Evolutionary conservation across 176 grass and related monocot genomes (phyloP).

Genomic region (Themeda triandra): DNA sequence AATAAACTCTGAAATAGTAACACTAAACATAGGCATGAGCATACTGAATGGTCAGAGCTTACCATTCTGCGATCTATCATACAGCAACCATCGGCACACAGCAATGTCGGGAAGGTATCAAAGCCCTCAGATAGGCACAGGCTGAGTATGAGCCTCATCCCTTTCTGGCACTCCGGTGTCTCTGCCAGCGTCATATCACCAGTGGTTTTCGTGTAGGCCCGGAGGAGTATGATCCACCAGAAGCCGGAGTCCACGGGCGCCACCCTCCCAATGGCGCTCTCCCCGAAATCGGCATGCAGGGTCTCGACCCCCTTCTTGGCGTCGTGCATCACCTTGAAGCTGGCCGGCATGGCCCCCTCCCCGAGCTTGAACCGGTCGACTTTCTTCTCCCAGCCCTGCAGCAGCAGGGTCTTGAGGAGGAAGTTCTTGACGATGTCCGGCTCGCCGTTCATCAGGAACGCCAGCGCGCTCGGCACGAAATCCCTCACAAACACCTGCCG

Average conservation of each 20-base stretch:
- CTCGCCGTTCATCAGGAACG: slow-evolving; percentile 77
- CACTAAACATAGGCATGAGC: not conserved
- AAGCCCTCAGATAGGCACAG: slow-evolving; percentile 65
- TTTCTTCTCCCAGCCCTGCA: slow-evolving; percentile 79
- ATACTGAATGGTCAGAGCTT: slow-evolving; percentile 24
- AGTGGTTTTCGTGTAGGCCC: slow-evolving; percentile 68
- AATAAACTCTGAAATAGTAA: not conserved
- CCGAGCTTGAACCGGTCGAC: slow-evolving; percentile 73
- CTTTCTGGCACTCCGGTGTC: slow-evolving; percentile 71
- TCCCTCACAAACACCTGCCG: slow-evolving; percentile 77
- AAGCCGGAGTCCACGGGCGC: slow-evolving; percentile 58
- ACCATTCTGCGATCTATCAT: slow-evolving; percentile 88
- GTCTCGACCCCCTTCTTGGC: slow-evolving; percentile 52
- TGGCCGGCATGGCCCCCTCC: slow-evolving; percentile 72
- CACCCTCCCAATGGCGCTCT: slow-evolving; percentile 67
- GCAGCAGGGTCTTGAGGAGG: slow-evolving; percentile 62
- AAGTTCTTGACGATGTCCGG: slow-evolving; percentile 71
- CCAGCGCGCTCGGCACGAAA: slow-evolving; percentile 75
- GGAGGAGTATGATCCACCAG: slow-evolving; percentile 80
- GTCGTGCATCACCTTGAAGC: slow-evolving; percentile 75
- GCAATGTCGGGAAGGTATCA: slow-evolving; percentile 63
- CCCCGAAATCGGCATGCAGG: slow-evolving; percentile 69
- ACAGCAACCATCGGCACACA: slow-evolving; percentile 62
- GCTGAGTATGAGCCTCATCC: slow-evolving; percentile 70
- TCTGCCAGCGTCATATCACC: slow-evolving; percentile 56